A percentile compares a stretch with the other conserved stretches of the same genome.
Evolutionary conservation across 345 rosid species (phyloP).

Genomic region (Adansonia digitata): DNA sequence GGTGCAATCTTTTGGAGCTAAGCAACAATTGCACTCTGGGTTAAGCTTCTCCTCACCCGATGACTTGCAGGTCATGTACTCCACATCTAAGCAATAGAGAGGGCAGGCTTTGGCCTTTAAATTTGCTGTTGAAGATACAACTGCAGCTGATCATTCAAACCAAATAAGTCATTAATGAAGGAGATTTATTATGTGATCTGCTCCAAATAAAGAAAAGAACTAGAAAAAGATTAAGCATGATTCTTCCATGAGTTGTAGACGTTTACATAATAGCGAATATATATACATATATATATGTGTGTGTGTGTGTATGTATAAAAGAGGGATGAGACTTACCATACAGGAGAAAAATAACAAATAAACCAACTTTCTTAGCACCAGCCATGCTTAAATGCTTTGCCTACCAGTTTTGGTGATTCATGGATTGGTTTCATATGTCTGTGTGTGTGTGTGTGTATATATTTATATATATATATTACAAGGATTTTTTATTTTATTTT

Average conservation of each 20-base stretch:
- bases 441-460: no score
- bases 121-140: neutral
- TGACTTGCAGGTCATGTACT: constrained; percentile 42
- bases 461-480: neutral
- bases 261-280: no score
- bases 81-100: constrained; percentile 37
- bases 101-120: neutral
- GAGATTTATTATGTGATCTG: neutral
- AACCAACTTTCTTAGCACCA: neutral
- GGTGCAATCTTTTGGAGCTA: constrained; percentile 47
- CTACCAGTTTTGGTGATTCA: neutral
- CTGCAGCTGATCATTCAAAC: neutral
- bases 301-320: no score
- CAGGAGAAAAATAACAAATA: neutral
- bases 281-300: neutral
- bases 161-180: neutral
- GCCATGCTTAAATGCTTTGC: neutral
- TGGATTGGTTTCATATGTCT: neutral
- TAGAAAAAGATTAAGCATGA: neutral
- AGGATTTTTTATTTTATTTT: neutral
- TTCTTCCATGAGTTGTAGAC: neutral
- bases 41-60: constrained; percentile 32
- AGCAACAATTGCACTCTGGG: constrained; percentile 46
- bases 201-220: neutral
- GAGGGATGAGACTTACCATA: neutral